Base-by-base conservation (phyloP, 768 basidiomycete genomes). In the Kwoniella newhampshirensis region DNA sequence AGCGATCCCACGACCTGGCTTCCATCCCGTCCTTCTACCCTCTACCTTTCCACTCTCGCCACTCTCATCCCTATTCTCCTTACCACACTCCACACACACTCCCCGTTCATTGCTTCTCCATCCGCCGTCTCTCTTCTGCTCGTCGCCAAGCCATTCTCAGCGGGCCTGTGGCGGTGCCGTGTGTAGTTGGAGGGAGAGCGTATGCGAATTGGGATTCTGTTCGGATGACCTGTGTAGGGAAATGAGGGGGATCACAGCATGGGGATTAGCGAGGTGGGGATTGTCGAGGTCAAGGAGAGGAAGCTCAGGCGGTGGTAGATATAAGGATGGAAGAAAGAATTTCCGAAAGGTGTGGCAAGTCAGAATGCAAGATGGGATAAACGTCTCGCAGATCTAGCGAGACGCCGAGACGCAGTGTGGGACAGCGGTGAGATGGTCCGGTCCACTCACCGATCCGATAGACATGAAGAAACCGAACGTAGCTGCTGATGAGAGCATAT, bases 401-500 rank as follows among this genome's bases (percentile, higher is more conserved):
- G 41, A 47, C 43, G 20, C 51, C 51, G 59, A 54, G 50, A 37
- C 23, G 4, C 6, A 21, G 51, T 26, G 48, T 36, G 36, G 26
- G 4, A 57, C n/a, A n/a, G n/a, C n/a, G n/a, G n/a, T n/a, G n/a
- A n/a, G n/a, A n/a, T n/a, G n/a, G n/a, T n/a, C n/a, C n/a, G n/a
- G n/a, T n/a, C 23, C 36, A 71, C 85, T 68, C 71, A 93, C 91
- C 27, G 91, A 91, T 71, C 91, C 88, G 70, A 96, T 89, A 37
- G 91, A 84, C 59, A 98, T 86, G 86, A 98, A 98, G 80, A 97
- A 97, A 2, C 87, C 87, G 77, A 99, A 98, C 0, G 94, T 96
- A 7, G 93, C 93, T 4, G 90, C 94, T 67, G 94, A 98, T 70
- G 89, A 90, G 26, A 97, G 83, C 96, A 99, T 99, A 77, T 97